Conservation (phyloP, 495 filamentous ascomycete species). For the Neurospora intermedia region DNA sequence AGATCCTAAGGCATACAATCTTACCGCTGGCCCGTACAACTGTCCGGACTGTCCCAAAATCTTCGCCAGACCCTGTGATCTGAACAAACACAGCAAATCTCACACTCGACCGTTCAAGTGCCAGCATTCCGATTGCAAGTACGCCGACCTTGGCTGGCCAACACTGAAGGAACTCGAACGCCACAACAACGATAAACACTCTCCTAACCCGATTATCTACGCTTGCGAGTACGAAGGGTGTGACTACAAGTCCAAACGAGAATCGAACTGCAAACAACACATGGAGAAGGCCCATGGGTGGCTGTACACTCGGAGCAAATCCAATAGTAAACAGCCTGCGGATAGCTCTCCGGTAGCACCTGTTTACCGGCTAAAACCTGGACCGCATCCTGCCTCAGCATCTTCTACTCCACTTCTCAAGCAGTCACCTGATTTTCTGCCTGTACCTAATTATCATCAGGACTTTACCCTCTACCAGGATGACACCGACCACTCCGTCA, state of each 20-base stretch:
- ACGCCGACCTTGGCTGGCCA: slow-evolving; percentile 74
- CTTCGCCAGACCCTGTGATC: slow-evolving; percentile 80
- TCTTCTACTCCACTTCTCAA: background rate
- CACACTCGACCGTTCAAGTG: slow-evolving; percentile 95
- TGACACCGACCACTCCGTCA: slow-evolving; percentile 11
- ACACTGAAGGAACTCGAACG: slow-evolving; percentile 94
- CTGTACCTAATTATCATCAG: background rate
- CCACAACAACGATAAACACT: slow-evolving; percentile 92
- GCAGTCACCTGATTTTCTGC: background rate
- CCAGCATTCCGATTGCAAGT: slow-evolving; percentile 63
- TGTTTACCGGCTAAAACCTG: slow-evolving; percentile 1
- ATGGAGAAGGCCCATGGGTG: slow-evolving; percentile 97
- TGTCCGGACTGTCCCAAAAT: slow-evolving; percentile 58
- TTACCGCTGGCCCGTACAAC: slow-evolving; percentile 4
- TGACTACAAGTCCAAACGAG: slow-evolving; percentile 82
- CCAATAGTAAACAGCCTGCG: slow-evolving; percentile 43
- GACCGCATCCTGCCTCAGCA: background rate
- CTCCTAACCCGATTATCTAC: slow-evolving; percentile 55
- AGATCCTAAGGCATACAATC: slow-evolving; percentile 1
- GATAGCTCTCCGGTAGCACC: background rate
- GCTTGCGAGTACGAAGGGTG: slow-evolving; percentile 72
- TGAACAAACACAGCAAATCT: slow-evolving; percentile 94
- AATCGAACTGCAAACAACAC: slow-evolving; percentile 98
- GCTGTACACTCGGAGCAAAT: slow-evolving; percentile 79
- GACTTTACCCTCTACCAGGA: slow-evolving; percentile 18